Evolutionary conservation across 164 flowering plant genomes (phyloP).

Genomic region (Aristolochia contorta): DNA sequence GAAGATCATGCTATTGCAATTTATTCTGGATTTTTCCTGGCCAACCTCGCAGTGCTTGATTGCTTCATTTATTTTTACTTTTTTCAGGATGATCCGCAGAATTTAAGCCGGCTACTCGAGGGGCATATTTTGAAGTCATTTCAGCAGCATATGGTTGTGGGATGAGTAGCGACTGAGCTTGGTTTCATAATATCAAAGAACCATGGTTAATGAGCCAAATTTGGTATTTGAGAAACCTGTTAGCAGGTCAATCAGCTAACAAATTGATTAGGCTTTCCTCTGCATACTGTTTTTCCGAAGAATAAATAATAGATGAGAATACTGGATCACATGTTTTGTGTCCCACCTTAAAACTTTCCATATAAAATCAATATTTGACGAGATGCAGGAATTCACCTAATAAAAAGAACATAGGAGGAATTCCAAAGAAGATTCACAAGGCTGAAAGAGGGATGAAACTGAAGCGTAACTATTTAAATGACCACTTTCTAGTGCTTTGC

Average conservation of each 20-base stretch:
- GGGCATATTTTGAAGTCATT: no score
- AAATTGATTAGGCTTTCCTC: not conserved
- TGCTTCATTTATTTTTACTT: no score
- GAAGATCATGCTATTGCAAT: no score
- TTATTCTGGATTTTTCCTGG: no score
- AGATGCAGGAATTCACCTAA: constrained; percentile 29
- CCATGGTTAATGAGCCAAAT: constrained; percentile 14
- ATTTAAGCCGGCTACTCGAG: not conserved
- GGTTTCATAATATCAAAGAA: constrained; percentile 9
- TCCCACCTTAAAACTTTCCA: no score
- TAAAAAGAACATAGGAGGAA: constrained; percentile 39
- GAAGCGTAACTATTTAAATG: constrained; percentile 81
- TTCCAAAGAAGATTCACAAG: constrained; percentile 69
- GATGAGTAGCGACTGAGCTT: no score
- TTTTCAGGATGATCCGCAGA: not conserved
- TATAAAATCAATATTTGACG: not conserved
- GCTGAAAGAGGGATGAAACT: constrained; percentile 84
- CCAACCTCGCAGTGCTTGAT: no score
- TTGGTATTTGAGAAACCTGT: constrained; percentile 6
- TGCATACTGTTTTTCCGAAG: no score
- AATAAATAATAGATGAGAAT: no score
- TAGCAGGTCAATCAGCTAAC: constrained; percentile 16
- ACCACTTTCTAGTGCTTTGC: constrained; percentile 54
- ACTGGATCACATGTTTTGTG: no score
- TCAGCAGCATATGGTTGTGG: not conserved